Percentiles rank a stretch among this genome's conserved stretches.
These are phyloP conservation scores for Rosa lucieae DNA, from an alignment of 306 rosid genomes.

Conservation along the genomic window DNA sequence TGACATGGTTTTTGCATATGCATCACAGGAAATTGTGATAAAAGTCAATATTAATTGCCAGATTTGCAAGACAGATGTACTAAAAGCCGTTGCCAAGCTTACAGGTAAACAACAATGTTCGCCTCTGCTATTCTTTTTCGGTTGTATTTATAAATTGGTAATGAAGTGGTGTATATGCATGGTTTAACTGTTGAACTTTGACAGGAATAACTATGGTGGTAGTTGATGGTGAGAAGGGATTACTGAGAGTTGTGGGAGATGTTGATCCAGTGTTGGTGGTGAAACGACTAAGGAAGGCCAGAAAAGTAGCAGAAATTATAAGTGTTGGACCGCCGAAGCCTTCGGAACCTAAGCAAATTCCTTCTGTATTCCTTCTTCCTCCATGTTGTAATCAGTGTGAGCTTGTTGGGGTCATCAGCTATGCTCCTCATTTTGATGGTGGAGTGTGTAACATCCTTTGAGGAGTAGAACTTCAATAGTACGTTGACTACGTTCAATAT, in stretches of 20 bases:
- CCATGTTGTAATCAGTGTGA: slow-evolving; percentile 2
- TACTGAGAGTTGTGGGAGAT: background rate
- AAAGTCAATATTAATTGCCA: slow-evolving; percentile 6
- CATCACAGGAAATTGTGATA: background rate
- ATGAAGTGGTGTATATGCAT: background rate
- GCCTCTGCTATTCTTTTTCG: background rate
- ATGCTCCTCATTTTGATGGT: background rate
- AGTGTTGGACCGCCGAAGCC: slow-evolving; percentile 1
- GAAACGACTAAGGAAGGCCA: background rate
- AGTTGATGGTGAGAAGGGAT: slow-evolving; percentile 7
- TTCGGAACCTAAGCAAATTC: background rate
- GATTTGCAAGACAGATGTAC: background rate
- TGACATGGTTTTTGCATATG: too few relatives aligned
- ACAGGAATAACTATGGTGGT: background rate
- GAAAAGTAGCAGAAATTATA: background rate
- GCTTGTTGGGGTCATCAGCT: background rate
- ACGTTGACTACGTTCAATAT: too few relatives aligned
- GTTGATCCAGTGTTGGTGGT: slow-evolving; percentile 9
- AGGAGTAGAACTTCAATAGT: background rate
- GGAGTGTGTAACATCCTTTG: slow-evolving; percentile 3
- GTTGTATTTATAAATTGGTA: background rate
- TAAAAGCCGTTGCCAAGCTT: slow-evolving; percentile 7
- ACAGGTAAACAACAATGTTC: background rate
- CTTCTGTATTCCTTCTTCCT: background rate
- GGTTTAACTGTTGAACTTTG: background rate